phyloP scores from a whole-genome alignment of 306 rosid species.

The Medicago truncatula region MtrunA17r5.0-ANR NC_053043.1:8431001-8431500 shows the following conservation, averaged over 20 bases:
- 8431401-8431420: conserved; percentile 54
- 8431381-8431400: conserved; percentile 43
- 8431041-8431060: conserved; percentile 55
- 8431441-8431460: conserved; percentile 79
- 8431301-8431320: conserved; percentile 79
- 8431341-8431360: conserved; percentile 83
- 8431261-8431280: conserved; percentile 67
- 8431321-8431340: conserved; percentile 71
- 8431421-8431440: conserved; percentile 60
- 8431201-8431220: neutral
- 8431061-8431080: conserved; percentile 41
- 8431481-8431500: conserved; percentile 88
- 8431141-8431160: conserved; percentile 25
- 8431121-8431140: conserved; percentile 46
- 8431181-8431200: neutral
- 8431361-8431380: conserved; percentile 66
- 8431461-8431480: conserved; percentile 68
- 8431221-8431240: conserved; percentile 28
- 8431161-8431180: conserved; percentile 11
- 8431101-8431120: conserved; percentile 50
- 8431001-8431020: conserved; percentile 37
- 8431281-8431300: conserved; percentile 80
- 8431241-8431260: conserved; percentile 67
- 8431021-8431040: conserved; percentile 35
- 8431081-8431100: conserved; percentile 40